Base-by-base conservation (phyloP, 2,329 filamentous ascomycete species). In the Aspergillus puulaauensis region DNA sequence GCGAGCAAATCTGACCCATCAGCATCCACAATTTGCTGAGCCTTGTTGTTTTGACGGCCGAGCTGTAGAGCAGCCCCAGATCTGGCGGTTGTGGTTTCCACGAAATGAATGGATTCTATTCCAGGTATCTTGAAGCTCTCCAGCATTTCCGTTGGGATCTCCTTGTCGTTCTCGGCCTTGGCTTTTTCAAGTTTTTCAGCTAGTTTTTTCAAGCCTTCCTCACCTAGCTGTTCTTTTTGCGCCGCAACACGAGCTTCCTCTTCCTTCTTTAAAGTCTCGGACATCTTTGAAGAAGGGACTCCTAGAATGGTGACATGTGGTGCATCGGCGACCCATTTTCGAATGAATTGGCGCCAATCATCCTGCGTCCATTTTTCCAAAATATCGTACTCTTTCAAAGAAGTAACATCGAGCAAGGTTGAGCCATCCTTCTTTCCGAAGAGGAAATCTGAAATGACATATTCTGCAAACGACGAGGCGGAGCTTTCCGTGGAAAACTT, bases 91-190 rank as follows among this genome's bases (percentile, higher is more conserved):
- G 84, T 86, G 0, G 92, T 95, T 62, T 92, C 84, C 66, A 97
- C 96, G 75, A 99, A 98, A 71, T 96, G 91, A 50, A 99, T 97
- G 0, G 92, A 96, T 8, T 96, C 90, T 0, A 91, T 90, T 33
- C 87, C 84, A 0, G 95, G 95, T 11, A 98, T 90, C 43, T 85
- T 80, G 80, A 96, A 96, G 54, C 85, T 81, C 59, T 91, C 88
- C 14, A 99, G 82, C n/a, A 97, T 78, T 2, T 90, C 85, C 23
- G 86, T 81, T 0, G 95, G 95, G 57, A 99, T 96, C 7, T 91
- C 86, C 66, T 87, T 85, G 64, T 97, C 91, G 68, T 98, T 99
- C 74, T 93, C 90, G 17, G 86, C 84, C 75, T 96, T 96, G 7
- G 95, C 93, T 41, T 85, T 81, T 56, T 96, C 90, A 4, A 99